These are phyloP conservation scores for Periconia sp. DNA, from an alignment of 2,329 filamentous ascomycete species.

Conservation along the genomic window DNA sequence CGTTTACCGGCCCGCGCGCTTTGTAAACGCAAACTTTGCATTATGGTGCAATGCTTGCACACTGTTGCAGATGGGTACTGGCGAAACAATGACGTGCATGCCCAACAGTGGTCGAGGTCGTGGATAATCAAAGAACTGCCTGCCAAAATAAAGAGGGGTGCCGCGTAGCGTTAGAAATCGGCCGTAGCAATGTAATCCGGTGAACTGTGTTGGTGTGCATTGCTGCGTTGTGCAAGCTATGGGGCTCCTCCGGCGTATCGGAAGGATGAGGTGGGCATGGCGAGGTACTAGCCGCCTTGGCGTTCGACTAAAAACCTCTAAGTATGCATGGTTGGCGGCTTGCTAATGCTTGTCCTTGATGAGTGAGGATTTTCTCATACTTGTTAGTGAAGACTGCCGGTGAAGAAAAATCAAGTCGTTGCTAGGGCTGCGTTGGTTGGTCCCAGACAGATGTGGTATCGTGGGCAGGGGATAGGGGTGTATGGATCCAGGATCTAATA, in stretches of 20 bases:
- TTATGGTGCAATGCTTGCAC: neutral
- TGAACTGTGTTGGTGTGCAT: neutral
- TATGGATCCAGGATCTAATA: neutral
- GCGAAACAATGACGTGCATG: neutral
- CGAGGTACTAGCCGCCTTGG: neutral
- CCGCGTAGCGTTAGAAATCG: neutral
- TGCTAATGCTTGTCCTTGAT: neutral
- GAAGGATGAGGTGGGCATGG: neutral
- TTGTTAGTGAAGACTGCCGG: neutral
- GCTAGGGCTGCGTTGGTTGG: neutral
- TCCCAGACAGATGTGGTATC: neutral
- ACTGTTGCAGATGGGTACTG: neutral
- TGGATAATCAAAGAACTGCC: no score
- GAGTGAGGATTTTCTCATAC: neutral
- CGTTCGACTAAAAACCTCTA: neutral
- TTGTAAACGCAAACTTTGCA: neutral
- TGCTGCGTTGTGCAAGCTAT: neutral
- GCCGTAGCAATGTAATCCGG: neutral
- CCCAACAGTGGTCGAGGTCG: neutral
- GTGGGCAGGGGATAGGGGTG: neutral
- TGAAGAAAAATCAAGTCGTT: neutral
- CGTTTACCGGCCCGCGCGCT: neutral
- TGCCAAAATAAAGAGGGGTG: no score
- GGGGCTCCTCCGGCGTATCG: neutral
- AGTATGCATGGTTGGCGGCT: neutral